Percentiles rank a stretch among this genome's conserved stretches.
phyloP scores from a whole-genome alignment of 192 early-diverging fungal genomes.

The Gigaspora rosea region DNA sequence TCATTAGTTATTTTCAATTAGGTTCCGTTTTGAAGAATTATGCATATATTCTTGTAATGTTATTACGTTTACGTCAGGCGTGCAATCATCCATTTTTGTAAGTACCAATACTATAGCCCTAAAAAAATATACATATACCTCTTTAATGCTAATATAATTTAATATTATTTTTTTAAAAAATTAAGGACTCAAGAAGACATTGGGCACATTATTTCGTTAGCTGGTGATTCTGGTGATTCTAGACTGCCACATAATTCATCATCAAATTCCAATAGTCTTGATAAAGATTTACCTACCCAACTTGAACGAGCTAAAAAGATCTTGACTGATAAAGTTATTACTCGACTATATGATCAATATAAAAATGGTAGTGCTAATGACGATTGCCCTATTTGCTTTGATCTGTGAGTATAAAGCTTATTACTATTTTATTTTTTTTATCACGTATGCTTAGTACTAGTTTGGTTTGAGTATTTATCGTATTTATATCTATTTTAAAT shows the following conservation, averaged over 20 bases:
- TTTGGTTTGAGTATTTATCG: not conserved
- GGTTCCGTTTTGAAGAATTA: conserved; percentile 57
- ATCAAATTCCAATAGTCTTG: not conserved
- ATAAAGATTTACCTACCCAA: not conserved
- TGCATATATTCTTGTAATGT: conserved; percentile 49
- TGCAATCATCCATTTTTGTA: conserved; percentile 52
- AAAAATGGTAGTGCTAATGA: not conserved
- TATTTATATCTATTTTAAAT: no score
- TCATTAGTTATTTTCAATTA: no score
- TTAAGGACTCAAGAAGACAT: not conserved
- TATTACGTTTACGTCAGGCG: conserved; percentile 56
- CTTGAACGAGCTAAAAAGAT: not conserved
- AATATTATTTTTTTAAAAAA: not conserved
- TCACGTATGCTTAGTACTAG: no score
- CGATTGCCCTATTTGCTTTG: conserved; percentile 45
- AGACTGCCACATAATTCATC: not conserved
- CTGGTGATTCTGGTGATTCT: not conserved
- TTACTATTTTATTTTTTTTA: no score
- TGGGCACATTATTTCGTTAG: not conserved
- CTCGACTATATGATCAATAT: not conserved
- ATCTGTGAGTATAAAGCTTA: not conserved
- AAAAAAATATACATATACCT: no score
- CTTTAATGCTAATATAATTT: not conserved
- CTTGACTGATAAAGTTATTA: not conserved
- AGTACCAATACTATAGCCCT: not conserved